Evolutionary conservation across 140 eudicot species (phyloP), one percentile per base, ranked within the genome.

Genomic region (Oenanthe javanica): DNA sequence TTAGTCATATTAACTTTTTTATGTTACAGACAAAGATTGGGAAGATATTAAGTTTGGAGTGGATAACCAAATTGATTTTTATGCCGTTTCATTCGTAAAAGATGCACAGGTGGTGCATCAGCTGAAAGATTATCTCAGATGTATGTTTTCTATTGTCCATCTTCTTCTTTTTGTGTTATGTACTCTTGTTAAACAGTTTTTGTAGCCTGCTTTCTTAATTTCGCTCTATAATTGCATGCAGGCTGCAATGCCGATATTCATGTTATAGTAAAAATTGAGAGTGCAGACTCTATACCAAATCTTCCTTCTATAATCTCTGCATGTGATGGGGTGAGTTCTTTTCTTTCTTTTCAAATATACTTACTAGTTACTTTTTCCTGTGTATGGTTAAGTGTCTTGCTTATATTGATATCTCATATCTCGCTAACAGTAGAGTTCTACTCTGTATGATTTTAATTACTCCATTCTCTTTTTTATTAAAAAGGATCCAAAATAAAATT

Each of bases 1-100:
- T 69, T 72, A 10, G 21, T 25, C 31, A 64, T 21, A 54, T 36
- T 46, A 75, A 19, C 43, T 75, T 61, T 67, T 54, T 55, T 76
- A 15, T 71, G 79, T 54, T 73, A 79, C 90, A 94, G 97, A 94
- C 80, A 94, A 92, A 87, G 98, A 94, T 77, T 94, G 98, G 98
- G 98, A 94, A 77, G 98, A 94, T 87, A 94, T 94, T 76, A 90
- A 89, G 85, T 94, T 94, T 87, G 98, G 98, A n/a, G 97, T 92
- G 69, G 97, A 94, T 82, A 94, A 94, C 79, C 79, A 86, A 81
- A 93, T 94, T 83, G 98, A 94, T 84, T 94, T 90, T 83, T 94
- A 94, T 89, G 98, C 97, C 81, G 98, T 94, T 81, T 94, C 98
- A 27, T 94, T 94, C 81, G 98, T 94, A 78, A 92, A 94, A 86